Evolutionary conservation across 1,284 basidiomycete genomes (phyloP), one percentile per base, ranked within the genome.

Genomic region (Pyrrhoderma noxium): DNA sequence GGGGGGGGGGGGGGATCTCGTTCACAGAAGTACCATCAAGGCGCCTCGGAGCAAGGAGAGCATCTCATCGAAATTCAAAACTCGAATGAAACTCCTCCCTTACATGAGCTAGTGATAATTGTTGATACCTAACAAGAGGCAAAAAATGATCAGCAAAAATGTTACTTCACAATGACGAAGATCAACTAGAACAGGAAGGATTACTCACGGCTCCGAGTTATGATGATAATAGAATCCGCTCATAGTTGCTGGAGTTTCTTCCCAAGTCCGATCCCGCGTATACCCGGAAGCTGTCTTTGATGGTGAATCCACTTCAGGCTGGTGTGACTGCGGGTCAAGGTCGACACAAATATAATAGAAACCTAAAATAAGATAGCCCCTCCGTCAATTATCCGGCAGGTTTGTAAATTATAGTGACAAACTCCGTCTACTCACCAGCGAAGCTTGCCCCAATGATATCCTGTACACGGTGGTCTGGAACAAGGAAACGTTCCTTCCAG

Each of bases 391-490:
- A 57, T 39, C 52, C 49, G 48, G 46, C 23, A 45, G 36, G n/a
- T n/a, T n/a, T n/a, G n/a, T n/a, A n/a, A n/a, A 56, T 35, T 40
- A 50, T 14, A 57, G 57, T 8, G 41, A 55, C 47, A 49, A 48
- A 23, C 11, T 31, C 27, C 27, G 27, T 5, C 27, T 5, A 71
- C 78, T 63, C 60, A 90, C 92, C 92, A 56, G 92, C 93, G 70
- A 95, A 98, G 64, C 89, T 93, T 3, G 94, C 94, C 25, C 94
- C 94, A 61, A 82, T 92, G 66, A 98, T 96, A 67, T 95, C 92
- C 63, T 90, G 82, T 43, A 95, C 91, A 53, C 85, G 80, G 67
- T 95, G 91, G 66, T 95, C 90, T 8, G 94, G 94, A 11, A 97
- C 91, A 53, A 98, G 72, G 67, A 97, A 97, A 61, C 85, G 79